Evolutionary conservation across 345 rosid genomes (phyloP), one percentile per base, ranked within the genome.

Genomic region (Aurinia saxatilis): DNA sequence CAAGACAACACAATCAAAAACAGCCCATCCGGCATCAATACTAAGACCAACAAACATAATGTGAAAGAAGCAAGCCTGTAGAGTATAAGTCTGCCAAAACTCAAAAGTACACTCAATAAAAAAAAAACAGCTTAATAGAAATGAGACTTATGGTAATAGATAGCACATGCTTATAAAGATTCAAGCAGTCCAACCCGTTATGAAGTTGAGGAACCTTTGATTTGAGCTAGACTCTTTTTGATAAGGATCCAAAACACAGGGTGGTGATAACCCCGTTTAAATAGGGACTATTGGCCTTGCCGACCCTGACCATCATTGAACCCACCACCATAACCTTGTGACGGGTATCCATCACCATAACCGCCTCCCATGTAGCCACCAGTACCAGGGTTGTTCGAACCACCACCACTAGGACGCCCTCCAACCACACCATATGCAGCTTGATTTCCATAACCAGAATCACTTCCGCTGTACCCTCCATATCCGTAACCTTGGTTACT

Each of bases 401-500:
- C 53, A 0, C 53, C 54, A 4, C 51, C 62, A 65, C 51, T 42
- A 39, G 81, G 75, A 5, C 80, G 84, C 35, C 89, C 86, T 25
- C 87, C 95, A 63, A 71, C 82, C 55, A 81, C 81, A 64, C 91
- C 85, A 78, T 84, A 85, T 10, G 82, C 89, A 66, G 77, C 66
- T 41, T 78, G 80, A 73, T 70, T 81, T 21, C 82, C 95, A 54
- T 84, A 87, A 50, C 79, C 74, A 5, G 85, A 86, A 71, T 88
- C 98, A 77, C 53, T 81, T 76, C 77, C 88, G 23, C 83, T 78
- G 65, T 84, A 88, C 41, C 80, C 78, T 77, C 85, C 79, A 66
- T 86, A 91, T 2, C 92, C 95, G 46, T 88, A 86, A 60, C 82
- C 85, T 80, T 81, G 96, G 79, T 67, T 79, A 27, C 88, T 83